A percentile compares a stretch with the other conserved stretches of the same genome.
These are phyloP conservation scores for Fraxinus greggii DNA, from an alignment of 305 asterid species.

Conservation along the genomic window DNA sequence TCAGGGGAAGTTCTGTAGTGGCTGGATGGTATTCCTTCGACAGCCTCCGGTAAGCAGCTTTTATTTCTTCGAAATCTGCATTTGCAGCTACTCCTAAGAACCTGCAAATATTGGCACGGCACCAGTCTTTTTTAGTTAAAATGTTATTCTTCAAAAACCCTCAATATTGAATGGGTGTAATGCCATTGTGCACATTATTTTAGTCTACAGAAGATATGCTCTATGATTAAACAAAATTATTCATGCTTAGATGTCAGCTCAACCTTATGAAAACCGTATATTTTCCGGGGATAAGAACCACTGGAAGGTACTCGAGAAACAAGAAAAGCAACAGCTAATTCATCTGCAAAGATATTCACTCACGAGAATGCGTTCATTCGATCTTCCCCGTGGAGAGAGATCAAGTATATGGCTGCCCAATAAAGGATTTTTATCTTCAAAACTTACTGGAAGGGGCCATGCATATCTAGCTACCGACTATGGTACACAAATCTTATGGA, in stretches of 20 bases:
- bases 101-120: slow-evolving; percentile 28
- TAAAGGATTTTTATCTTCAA: neutral
- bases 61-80: slow-evolving; percentile 78
- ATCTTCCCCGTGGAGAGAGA: neutral
- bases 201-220: neutral
- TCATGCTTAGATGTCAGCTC: neutral
- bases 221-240: too few species aligned
- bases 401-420: neutral
- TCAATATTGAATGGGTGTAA: neutral
- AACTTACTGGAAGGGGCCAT: neutral
- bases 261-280: neutral
- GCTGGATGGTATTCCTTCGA: slow-evolving; percentile 91
- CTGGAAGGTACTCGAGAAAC: too few species aligned
- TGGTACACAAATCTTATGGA: neutral
- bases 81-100: slow-evolving; percentile 67
- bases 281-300: neutral
- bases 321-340: neutral
- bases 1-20: slow-evolving; percentile 75
- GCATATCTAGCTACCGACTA: neutral
- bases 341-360: neutral
- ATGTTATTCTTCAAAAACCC: too few species aligned
- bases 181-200: neutral
- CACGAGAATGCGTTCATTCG: neutral
- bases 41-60: slow-evolving; percentile 71
- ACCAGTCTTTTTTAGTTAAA: neutral